Evolutionary conservation across 257 asterid species (phyloP).

Genomic region (Ophiorrhiza pumila): DNA sequence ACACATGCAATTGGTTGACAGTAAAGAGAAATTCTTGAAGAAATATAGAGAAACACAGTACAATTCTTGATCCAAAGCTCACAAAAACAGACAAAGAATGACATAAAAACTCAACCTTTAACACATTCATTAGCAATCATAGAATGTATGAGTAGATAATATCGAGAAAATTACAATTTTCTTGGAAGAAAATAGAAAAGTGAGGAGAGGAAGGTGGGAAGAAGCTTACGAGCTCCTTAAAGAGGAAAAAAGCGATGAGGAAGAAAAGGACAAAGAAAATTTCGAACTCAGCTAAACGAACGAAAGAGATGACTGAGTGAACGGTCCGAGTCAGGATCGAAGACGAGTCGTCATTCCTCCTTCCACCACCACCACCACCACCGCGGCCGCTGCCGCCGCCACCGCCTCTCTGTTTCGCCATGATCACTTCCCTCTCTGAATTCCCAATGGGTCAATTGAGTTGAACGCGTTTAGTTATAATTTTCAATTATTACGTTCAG

Average conservation of each 20-base stretch:
- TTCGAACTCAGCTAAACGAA: slow-evolving; percentile 86
- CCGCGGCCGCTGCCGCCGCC: slow-evolving; percentile 18
- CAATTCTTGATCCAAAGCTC: background rate
- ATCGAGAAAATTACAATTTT: too few species aligned
- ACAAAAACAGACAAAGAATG: background rate
- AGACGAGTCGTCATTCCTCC: slow-evolving; percentile 28
- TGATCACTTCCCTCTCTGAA: slow-evolving; percentile 4
- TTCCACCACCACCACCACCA: slow-evolving; percentile 20
- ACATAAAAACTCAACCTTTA: background rate
- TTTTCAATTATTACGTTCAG: too few species aligned
- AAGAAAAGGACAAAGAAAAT: slow-evolving; percentile 82
- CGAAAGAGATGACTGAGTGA: slow-evolving; percentile 56
- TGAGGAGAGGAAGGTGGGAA: background rate
- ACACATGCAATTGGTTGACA: background rate
- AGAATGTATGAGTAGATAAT: too few species aligned
- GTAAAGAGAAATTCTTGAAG: background rate
- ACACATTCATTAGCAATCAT: background rate
- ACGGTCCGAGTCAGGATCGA: slow-evolving; percentile 64
- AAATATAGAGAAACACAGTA: background rate
- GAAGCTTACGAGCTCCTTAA: slow-evolving; percentile 78
- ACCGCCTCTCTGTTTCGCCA: slow-evolving; percentile 26
- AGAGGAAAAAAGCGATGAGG: slow-evolving; percentile 60
- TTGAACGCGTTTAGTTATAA: background rate
- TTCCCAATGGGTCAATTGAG: background rate
- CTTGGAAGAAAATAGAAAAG: too few species aligned